Evolutionary conservation across 192 early-diverging fungal species (phyloP).

Genomic region (Cladochytrium replicatum): DNA sequence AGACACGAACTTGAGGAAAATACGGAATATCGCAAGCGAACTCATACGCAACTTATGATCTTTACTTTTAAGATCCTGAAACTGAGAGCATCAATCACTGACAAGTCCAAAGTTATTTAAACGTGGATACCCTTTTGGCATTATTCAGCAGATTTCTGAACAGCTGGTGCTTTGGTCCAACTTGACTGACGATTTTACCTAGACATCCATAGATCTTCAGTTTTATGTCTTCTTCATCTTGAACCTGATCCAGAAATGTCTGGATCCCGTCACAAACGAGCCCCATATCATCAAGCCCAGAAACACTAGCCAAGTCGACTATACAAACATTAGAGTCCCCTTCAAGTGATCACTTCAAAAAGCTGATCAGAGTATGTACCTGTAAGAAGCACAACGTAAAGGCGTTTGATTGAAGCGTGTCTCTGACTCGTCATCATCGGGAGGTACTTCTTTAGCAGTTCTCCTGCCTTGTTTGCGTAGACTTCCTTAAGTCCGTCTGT

Average conservation of each 20-base stretch:
- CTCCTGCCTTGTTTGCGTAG: slow-evolving; percentile 31
- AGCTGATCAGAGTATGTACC: slow-evolving; percentile 14
- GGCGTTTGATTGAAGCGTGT: slow-evolving; percentile 25
- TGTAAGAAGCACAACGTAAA: slow-evolving; percentile 26
- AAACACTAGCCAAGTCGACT: slow-evolving; percentile 35
- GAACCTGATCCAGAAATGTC: slow-evolving; percentile 26
- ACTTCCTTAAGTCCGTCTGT: slow-evolving; percentile 34
- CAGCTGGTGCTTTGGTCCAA: slow-evolving; percentile 34
- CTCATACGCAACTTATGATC: slow-evolving; percentile 24
- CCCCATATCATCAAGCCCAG: slow-evolving; percentile 36
- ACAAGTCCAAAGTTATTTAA: background rate
- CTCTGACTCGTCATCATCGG: slow-evolving; percentile 37
- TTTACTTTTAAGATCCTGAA: slow-evolving; percentile 32
- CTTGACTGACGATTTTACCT: slow-evolving; percentile 24
- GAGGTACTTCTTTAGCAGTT: slow-evolving; percentile 27
- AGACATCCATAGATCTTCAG: slow-evolving; percentile 33
- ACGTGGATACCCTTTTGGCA: slow-evolving; percentile 28
- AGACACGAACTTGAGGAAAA: slow-evolving; percentile 32
- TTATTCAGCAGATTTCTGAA: slow-evolving; percentile 35
- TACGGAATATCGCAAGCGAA: slow-evolving; percentile 27
- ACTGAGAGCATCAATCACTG: background rate
- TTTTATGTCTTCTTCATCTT: slow-evolving; percentile 19
- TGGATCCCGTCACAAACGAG: slow-evolving; percentile 37
- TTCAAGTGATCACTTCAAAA: slow-evolving; percentile 3
- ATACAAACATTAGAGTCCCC: background rate